Evolutionary conservation across 78 protist genomes (phyloP), one percentile per base, ranked within the genome.

Genomic region (Anaeramoeba ignava): DNA sequence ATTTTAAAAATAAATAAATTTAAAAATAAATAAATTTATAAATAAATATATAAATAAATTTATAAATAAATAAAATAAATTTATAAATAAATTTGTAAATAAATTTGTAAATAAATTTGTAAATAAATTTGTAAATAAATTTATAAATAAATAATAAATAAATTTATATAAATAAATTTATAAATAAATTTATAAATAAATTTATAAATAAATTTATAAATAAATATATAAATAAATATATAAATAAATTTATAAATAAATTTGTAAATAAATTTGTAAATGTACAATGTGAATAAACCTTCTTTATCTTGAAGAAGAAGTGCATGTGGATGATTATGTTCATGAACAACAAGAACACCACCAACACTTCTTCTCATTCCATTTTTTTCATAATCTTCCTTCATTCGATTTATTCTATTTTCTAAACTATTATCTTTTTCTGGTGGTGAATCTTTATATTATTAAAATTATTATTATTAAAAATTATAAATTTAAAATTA

Each of bases 271-370:
- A 38, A 1, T 39, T 82, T 36, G 1, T 3, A 3, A 8, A 81
- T 82, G 39, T 36, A 90, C 93, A 90, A 79, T 79, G 88, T 86
- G 79, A 54, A 85, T 82, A 42, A 85, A 0, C 89, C 27, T 80
- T 78, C 42, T 8, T 82, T 87, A 2, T 87, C 54, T 40, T 90
- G 93, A 39, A 92, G 82, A 34, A 90, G 79, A 34, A 92, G 87
- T 23, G 90, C 85, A 86, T 90, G 92, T 23, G 95, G 95, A 80
- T 92, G 95, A 33, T 82, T 78, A 82, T 92, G 95, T 39, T 92
- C 86, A 84, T 90, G 93, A 8, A 89, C 90, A 41, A 91, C 82
- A 36, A 91, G 80, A 41, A 87, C 87, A 0, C 84, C 91, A 27
- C 88, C 94, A 3, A 91, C 92, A 0, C 87, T 86, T 33, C 88